Evolutionary conservation across 352 stramenopile species (phyloP), one percentile per base, ranked within the genome.

Genomic region (Globisporangium cylindrosporum): DNA sequence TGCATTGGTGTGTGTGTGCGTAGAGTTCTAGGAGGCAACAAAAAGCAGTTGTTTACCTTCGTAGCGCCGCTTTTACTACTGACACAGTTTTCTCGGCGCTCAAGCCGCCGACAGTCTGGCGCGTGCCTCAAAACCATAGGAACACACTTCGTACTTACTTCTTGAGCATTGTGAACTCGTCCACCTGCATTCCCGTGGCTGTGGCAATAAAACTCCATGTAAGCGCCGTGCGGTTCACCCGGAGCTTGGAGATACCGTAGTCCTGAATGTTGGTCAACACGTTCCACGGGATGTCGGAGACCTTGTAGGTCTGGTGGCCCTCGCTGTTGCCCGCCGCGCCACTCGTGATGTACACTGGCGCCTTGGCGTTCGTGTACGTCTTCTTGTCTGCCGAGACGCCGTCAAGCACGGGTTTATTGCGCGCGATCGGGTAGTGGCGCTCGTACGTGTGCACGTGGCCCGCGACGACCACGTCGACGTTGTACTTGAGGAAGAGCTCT

Each of bases 391-490:
- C 29, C 22, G 78, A 89, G 54, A 90, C 80, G 14, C 80, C 84
- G 34, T 77, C 64, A 12, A 76, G 67, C 3, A 91, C 72, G 1
- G 77, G 62, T 18, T 75, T 69, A 65, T 67, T 76, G 14, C 82
- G 73, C 4, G 70, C 72, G 49, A 93, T 78, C 1, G 88, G 88
- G 1, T 87, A 70, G 4, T 91, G 76, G 5, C 89, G 79, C 68
- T 97, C 84, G 69, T 95, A 98, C 57, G 80, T 86, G 71, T 97
- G 92, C 34, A 93, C 70, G 70, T 97, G 92, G 12, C 91, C 91
- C 0, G 82, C 73, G n/a, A 97, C 63, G 29, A 95, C 90, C 1
- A 97, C 68, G 54, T 97, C 89, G 14, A 98, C 90, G 27, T 82
- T 74, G 82, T 93, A 94, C 71, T 92, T 89, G 60, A 94, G 70